Evolutionary conservation across 208 protist genomes (phyloP), one percentile per base, ranked within the genome.

Genomic region (Phytomonas sp.): DNA sequence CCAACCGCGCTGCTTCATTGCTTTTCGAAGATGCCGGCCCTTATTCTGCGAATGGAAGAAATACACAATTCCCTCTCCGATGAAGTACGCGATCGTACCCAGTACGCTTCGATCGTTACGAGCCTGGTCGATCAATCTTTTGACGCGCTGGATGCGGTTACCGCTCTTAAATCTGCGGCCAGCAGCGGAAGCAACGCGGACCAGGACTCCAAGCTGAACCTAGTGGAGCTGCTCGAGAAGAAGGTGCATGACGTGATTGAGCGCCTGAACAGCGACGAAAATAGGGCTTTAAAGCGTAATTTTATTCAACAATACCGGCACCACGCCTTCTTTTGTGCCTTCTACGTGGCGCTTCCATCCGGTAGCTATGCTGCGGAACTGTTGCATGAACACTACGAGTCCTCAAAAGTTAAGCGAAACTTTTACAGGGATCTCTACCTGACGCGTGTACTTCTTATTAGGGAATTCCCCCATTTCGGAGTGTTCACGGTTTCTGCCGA

Each of bases 281-380:
- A 77, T 30, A 71, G 33, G 31, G 83, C 86, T 5, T 70, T 89
- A 29, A 92, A 92, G 76, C 83, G 77, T 33, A 81, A 81, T 29
- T 92, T 89, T 66, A 82, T 96, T 61, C 81, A 89, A 76, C 88
- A 96, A 72, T 93, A 91, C 71, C 88, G 91, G 30, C 91, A 96
- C 61, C 91, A 96, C 67, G 82, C 88, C 33, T 96, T 94, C 76
- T 96, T 96, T 74, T 96, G 91, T 70, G 79, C 84, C 63, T 87
- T 94, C 64, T 96, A 86, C 75, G 76, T 70, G 4, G 84, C 87
- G 4, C 68, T 96, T 40, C 75, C 84, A 5, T 70, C 70, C 20
- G 65, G 77, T 31, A 79, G 77, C 62, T 88, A 89, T 66, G 83
- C 86, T 23, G 66, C 78, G 60, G 79, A 81, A 36, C 56, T 92